These are phyloP conservation scores for Takashimella koratensis DNA, from an alignment of 1,284 basidiomycete species.

Conservation along the genomic window DNA sequence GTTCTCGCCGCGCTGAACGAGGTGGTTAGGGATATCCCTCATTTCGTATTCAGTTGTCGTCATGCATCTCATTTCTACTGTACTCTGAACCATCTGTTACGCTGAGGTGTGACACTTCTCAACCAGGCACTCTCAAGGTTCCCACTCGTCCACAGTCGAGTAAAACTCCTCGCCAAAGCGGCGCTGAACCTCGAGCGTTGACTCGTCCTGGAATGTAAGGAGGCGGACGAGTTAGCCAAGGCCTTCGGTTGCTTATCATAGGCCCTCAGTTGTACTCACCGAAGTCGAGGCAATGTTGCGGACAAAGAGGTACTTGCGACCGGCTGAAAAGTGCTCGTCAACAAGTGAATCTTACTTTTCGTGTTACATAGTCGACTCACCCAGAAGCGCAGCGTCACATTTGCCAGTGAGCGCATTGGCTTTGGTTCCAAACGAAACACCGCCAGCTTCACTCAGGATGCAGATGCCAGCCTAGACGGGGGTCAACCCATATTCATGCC, in stretches of 20 bases:
- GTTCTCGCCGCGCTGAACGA: background rate
- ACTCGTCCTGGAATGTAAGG: conserved; percentile 53
- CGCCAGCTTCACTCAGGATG: conserved; percentile 86
- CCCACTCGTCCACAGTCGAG: conserved; percentile 68
- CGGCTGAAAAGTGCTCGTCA: conserved; percentile 50
- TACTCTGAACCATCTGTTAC: background rate
- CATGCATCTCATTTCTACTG: background rate
- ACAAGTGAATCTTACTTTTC: background rate
- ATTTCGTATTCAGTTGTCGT: background rate
- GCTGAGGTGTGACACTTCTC: too few relatives aligned
- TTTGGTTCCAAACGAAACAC: conserved; percentile 68
- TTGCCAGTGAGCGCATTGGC: conserved; percentile 16
- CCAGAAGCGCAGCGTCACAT: conserved; percentile 1
- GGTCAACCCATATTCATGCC: too few relatives aligned
- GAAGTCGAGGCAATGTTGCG: conserved; percentile 37
- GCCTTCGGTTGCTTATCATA: background rate
- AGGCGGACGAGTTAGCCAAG: background rate
- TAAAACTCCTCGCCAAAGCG: conserved; percentile 82
- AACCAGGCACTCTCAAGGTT: conserved; percentile 48
- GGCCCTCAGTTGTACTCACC: background rate
- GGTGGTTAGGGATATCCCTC: background rate
- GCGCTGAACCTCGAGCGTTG: conserved; percentile 66
- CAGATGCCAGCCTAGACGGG: conserved; percentile 76
- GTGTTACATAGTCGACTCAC: too few relatives aligned
- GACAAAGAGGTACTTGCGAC: conserved; percentile 82